Conservation (phyloP, 2,329 filamentous ascomycete species). For the Chaetomiaceae sp. region DNA sequence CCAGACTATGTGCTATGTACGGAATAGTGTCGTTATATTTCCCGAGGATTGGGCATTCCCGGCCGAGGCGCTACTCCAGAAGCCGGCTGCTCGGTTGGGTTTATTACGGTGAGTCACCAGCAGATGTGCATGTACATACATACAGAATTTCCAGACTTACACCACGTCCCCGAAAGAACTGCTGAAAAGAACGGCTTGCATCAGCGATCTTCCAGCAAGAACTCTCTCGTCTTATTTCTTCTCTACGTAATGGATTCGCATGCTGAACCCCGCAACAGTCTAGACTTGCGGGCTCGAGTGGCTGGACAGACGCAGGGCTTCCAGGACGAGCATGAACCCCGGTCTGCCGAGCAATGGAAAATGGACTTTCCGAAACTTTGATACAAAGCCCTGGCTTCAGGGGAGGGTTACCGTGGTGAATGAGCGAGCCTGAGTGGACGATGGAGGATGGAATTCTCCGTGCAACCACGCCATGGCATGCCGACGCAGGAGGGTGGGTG, state of each 20-base stretch:
- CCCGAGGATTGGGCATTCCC: background rate
- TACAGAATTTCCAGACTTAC: too few relatives aligned
- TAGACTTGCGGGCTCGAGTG: background rate
- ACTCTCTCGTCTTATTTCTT: background rate
- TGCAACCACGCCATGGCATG: background rate
- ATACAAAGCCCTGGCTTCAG: conserved; percentile 16
- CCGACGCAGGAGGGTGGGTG: background rate
- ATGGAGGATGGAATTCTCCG: background rate
- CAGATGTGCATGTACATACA: too few relatives aligned
- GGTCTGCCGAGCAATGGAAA: conserved; percentile 1
- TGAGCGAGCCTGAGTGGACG: background rate
- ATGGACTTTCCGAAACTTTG: conserved; percentile 13
- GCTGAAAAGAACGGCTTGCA: too few relatives aligned
- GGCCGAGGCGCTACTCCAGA: background rate
- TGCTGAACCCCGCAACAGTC: background rate
- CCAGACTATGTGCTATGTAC: background rate
- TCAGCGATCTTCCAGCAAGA: too few relatives aligned
- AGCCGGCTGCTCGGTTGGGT: too few relatives aligned
- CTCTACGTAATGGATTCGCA: background rate
- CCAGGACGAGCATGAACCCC: background rate
- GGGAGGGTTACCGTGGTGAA: background rate
- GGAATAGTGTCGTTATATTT: background rate
- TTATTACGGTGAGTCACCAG: too few relatives aligned
- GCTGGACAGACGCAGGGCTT: background rate
- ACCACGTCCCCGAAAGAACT: too few relatives aligned